Percentiles rank a stretch among this genome's conserved stretches.
phyloP scores from a whole-genome alignment of 2,329 filamentous ascomycete species.

The Colletotrichum phormii region DNA sequence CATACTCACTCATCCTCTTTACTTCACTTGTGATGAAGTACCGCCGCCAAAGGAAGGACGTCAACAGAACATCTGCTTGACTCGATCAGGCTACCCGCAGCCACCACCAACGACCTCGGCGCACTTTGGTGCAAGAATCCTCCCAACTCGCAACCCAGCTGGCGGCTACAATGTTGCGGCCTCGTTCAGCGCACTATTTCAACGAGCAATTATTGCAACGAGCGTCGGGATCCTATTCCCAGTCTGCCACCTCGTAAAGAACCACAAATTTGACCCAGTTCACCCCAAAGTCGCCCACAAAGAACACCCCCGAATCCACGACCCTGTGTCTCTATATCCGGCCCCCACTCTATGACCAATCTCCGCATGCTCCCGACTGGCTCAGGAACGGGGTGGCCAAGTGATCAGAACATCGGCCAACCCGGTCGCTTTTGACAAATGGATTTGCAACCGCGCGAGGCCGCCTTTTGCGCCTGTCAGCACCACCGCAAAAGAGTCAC shows the following conservation, averaged over 20 bases:
- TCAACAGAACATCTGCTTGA: not conserved
- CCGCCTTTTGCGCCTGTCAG: slow-evolving; percentile 4
- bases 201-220: not conserved
- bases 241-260: not conserved
- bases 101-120: not conserved
- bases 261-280: not conserved
- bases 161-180: not conserved
- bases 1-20: not conserved
- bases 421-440: slow-evolving; percentile 27
- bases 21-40: not conserved
- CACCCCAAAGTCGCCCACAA: not conserved
- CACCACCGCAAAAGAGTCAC: not conserved
- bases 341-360: slow-evolving; percentile 14
- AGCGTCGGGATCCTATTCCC: not conserved
- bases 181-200: not conserved
- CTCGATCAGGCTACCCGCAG: not conserved
- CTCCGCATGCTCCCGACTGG: slow-evolving; percentile 32
- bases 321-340: not conserved
- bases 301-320: not conserved
- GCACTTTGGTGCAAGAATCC: not conserved
- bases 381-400: slow-evolving; percentile 28
- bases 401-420: slow-evolving; percentile 27
- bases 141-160: not conserved
- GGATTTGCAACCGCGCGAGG: slow-evolving; percentile 3
- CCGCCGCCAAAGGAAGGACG: not conserved